phyloP scores from a whole-genome alignment of 129 eudicot species.

The Mikania micrantha region DNA sequence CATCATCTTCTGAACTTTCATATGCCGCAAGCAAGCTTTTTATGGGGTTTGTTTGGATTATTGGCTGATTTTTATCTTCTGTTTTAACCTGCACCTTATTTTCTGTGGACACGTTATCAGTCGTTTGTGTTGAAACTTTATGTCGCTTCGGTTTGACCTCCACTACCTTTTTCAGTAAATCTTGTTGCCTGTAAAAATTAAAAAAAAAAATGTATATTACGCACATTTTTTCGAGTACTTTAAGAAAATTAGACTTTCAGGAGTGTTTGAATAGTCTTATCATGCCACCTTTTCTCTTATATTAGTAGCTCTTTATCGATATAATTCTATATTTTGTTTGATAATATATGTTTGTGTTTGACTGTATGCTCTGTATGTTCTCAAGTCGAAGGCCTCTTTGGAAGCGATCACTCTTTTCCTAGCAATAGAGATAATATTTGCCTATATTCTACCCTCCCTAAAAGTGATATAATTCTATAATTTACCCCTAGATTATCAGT shows the following conservation, averaged over 20 bases:
- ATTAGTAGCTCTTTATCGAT: too few species aligned
- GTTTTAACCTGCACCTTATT: slow-evolving; percentile 4
- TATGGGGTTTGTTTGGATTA: slow-evolving; percentile 40
- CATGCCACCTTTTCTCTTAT: too few species aligned
- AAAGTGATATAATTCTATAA: background rate
- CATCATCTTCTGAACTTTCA: slow-evolving; percentile 83
- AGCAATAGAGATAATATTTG: too few species aligned
- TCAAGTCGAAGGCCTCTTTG: too few species aligned
- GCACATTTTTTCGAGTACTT: background rate
- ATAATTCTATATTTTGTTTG: too few species aligned
- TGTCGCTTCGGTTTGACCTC: slow-evolving; percentile 82
- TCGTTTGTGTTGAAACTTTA: slow-evolving; percentile 39
- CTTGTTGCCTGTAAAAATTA: slow-evolving; percentile 73
- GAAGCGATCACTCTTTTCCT: too few species aligned
- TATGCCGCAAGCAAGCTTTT: slow-evolving; percentile 75
- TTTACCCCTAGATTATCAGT: background rate
- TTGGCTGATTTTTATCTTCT: slow-evolving; percentile 18
- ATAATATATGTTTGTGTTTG: too few species aligned
- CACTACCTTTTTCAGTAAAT: slow-evolving; percentile 74
- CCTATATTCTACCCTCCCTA: too few species aligned
- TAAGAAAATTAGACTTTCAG: background rate
- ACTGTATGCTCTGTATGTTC: too few species aligned
- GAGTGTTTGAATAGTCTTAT: background rate
- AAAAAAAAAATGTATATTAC: background rate
- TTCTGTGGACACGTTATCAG: slow-evolving; percentile 14